phyloP scores from a whole-genome alignment of 2,329 filamentous ascomycete species.

The Aspergillus cejpii region DNA sequence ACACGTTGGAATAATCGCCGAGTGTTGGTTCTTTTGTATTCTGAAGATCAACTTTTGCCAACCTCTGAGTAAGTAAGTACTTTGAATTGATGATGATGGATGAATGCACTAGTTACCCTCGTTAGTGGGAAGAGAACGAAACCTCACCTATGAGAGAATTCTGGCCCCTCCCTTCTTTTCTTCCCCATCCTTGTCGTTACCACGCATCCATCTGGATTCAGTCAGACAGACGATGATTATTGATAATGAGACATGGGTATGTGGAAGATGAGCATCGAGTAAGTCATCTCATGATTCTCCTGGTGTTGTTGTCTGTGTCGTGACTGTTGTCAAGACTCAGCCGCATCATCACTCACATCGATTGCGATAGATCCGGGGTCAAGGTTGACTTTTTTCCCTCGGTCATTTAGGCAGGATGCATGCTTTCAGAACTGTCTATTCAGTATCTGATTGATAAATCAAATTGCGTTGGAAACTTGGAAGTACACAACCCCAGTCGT shows the following conservation, averaged over 20 bases:
- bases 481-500: no score
- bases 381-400: no score
- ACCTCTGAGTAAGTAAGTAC: neutral
- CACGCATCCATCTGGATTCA: neutral
- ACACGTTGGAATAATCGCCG: slow-evolving; percentile 6
- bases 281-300: neutral
- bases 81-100: neutral
- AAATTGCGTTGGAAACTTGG: no score
- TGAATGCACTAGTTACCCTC: neutral
- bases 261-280: neutral
- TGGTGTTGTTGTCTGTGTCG: no score
- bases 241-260: neutral
- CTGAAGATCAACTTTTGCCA: slow-evolving; percentile 15
- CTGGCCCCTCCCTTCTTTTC: neutral
- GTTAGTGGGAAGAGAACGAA: neutral
- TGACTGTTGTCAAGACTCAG: neutral
- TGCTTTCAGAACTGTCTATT: no score
- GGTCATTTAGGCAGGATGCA: no score
- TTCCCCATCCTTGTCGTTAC: neutral
- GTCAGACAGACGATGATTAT: neutral
- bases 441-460: no score
- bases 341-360: no score
- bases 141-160: no score
- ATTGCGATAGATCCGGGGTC: no score
- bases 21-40: slow-evolving; percentile 9